A percentile compares a stretch with the other conserved stretches of the same genome.
These are phyloP conservation scores for Stagonosporopsis tanaceti DNA, from an alignment of 2,329 filamentous ascomycete genomes.

Conservation along the genomic window DNA sequence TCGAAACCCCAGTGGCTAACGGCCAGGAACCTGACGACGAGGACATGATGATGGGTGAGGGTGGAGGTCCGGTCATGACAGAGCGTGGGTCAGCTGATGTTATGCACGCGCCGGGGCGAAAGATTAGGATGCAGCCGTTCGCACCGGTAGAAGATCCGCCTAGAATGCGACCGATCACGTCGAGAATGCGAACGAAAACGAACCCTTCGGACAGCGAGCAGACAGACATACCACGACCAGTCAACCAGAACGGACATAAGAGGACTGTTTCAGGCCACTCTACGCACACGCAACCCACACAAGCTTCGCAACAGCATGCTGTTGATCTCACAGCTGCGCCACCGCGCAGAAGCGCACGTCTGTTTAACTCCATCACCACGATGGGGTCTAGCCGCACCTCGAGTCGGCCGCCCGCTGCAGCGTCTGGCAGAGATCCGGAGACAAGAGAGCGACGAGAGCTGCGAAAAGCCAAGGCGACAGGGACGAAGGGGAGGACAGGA, in stretches of 20 bases:
- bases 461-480: constrained; percentile 83
- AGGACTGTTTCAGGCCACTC: constrained; percentile 89
- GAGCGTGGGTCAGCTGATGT: constrained; percentile 50
- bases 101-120: constrained; percentile 58
- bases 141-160: constrained; percentile 47
- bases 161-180: constrained; percentile 50
- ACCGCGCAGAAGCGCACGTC: constrained; percentile 54
- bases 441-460: constrained; percentile 73
- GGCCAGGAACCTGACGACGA: constrained; percentile 52
- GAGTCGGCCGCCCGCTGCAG: constrained; percentile 67
- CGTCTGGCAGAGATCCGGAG: constrained; percentile 61
- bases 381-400: constrained; percentile 70
- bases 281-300: constrained; percentile 43
- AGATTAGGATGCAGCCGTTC: constrained; percentile 47
- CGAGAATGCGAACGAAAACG: constrained; percentile 50
- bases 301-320: constrained; percentile 32
- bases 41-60: constrained; percentile 54
- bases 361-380: constrained; percentile 60
- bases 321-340: constrained; percentile 54
- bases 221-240: constrained; percentile 47
- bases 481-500: constrained; percentile 68
- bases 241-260: constrained; percentile 71
- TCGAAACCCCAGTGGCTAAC: constrained; percentile 59
- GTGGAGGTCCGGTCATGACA: constrained; percentile 43
- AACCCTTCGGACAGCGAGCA: constrained; percentile 51